These are phyloP conservation scores for Aspergillus novoparasiticus DNA, from an alignment of 2,329 filamentous ascomycete species.

Conservation along the genomic window DNA sequence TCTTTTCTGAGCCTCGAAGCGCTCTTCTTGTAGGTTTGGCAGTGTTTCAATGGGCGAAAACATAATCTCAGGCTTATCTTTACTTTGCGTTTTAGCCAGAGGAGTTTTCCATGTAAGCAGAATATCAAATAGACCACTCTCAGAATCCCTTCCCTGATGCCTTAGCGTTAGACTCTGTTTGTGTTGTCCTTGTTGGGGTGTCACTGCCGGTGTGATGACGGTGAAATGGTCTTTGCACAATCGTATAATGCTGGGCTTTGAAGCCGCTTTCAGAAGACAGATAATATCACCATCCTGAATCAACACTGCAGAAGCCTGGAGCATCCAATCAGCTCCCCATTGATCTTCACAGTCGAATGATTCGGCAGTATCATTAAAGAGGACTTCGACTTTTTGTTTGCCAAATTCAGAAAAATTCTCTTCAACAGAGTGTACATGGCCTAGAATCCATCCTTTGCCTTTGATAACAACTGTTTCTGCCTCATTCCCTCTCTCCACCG, in stretches of 20 bases:
- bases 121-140: not conserved
- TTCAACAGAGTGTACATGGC: not conserved
- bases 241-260: not conserved
- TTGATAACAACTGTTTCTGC: not conserved
- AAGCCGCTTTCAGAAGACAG: not conserved
- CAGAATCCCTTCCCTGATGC: not conserved
- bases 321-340: not conserved
- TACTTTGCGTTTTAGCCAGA: not conserved
- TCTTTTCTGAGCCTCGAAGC: not conserved
- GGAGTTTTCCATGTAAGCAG: not conserved
- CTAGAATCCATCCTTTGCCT: not conserved
- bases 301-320: not conserved
- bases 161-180: too few relatives aligned
- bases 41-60: too few relatives aligned
- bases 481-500: not conserved
- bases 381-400: not conserved
- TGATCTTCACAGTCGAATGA: accelerated
- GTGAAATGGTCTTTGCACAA: not conserved
- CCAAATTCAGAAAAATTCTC: not conserved
- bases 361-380: not conserved
- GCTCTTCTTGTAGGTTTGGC: not conserved
- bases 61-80: not conserved
- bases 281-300: not conserved
- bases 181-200: too few relatives aligned
- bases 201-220: not conserved